phyloP scores from a whole-genome alignment of 2,329 filamentous ascomycete species.

The Phaeosphaeria sp. region DNA sequence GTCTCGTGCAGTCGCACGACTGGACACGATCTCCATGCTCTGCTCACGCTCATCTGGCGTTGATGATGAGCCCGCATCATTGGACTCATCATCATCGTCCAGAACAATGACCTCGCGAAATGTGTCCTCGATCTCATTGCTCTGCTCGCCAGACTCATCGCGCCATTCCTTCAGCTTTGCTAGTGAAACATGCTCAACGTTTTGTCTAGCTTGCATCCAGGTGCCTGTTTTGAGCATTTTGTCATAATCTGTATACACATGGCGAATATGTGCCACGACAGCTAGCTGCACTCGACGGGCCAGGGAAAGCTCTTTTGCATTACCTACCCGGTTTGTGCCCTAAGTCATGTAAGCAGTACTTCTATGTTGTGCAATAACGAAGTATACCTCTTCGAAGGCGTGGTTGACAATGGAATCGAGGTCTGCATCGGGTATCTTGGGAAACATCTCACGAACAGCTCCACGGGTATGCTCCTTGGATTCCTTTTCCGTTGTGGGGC shows the following conservation, averaged over 20 bases:
- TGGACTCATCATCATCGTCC: slow-evolving; percentile 60
- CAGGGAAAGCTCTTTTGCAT: slow-evolving; percentile 60
- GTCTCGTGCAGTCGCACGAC: slow-evolving; percentile 41
- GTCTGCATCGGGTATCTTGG: slow-evolving; percentile 66
- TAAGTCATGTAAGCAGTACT: slow-evolving; percentile 35
- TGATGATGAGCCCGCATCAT: slow-evolving; percentile 43
- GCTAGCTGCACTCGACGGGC: slow-evolving; percentile 67
- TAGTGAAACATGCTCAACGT: slow-evolving; percentile 63
- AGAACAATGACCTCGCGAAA: slow-evolving; percentile 70
- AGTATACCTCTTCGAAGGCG: slow-evolving; percentile 64
- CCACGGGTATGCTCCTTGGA: slow-evolving; percentile 65
- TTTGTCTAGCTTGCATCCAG: slow-evolving; percentile 62
- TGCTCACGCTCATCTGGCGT: slow-evolving; percentile 35
- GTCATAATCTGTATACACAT: slow-evolving; percentile 69
- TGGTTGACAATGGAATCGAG: slow-evolving; percentile 65
- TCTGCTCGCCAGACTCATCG: slow-evolving; percentile 60
- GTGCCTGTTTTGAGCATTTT: slow-evolving; percentile 59
- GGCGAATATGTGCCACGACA: slow-evolving; percentile 67
- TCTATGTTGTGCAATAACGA: neutral
- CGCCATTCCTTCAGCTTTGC: slow-evolving; percentile 68
- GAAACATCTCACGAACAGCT: slow-evolving; percentile 68
- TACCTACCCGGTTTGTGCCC: slow-evolving; percentile 65
- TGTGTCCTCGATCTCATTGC: slow-evolving; percentile 65
- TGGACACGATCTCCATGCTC: slow-evolving; percentile 43
- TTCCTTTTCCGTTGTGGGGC: slow-evolving; percentile 44